phyloP scores from a whole-genome alignment of 2,329 filamentous ascomycete species.

The Cladosporium velox region DNA sequence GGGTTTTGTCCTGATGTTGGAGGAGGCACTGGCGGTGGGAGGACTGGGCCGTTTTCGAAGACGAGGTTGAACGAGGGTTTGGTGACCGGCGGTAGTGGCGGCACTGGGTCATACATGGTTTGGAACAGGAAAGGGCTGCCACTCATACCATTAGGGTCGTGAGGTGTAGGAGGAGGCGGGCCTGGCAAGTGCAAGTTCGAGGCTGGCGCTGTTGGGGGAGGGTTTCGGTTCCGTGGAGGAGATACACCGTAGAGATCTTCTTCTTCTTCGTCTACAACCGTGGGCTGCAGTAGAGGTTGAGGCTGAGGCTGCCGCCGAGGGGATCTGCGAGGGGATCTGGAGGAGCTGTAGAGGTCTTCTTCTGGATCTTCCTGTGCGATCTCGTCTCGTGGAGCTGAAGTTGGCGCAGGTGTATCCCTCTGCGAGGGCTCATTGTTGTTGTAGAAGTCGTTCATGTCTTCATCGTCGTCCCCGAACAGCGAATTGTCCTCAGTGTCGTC shows the following conservation, averaged over 20 bases:
- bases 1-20: not conserved
- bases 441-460: not conserved
- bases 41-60: not conserved
- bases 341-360: not conserved
- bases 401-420: not conserved
- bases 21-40: not conserved
- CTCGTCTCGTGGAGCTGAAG: not conserved
- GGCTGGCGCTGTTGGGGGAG: not conserved
- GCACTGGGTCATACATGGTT: not conserved
- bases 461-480: not conserved
- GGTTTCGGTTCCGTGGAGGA: not conserved
- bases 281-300: not conserved
- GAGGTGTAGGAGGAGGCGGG: not conserved
- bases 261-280: not conserved
- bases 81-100: not conserved
- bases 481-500: not conserved
- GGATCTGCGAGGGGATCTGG: not conserved
- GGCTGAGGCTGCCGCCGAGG: not conserved
- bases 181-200: not conserved
- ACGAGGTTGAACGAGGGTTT: not conserved
- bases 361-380: not conserved
- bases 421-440: not conserved
- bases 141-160: not conserved
- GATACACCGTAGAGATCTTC: not conserved
- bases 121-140: not conserved